A percentile compares a stretch with the other conserved stretches of the same genome.
phyloP scores from a whole-genome alignment of 2,329 filamentous ascomycete species.

The Diaporthe capsici region DNA sequence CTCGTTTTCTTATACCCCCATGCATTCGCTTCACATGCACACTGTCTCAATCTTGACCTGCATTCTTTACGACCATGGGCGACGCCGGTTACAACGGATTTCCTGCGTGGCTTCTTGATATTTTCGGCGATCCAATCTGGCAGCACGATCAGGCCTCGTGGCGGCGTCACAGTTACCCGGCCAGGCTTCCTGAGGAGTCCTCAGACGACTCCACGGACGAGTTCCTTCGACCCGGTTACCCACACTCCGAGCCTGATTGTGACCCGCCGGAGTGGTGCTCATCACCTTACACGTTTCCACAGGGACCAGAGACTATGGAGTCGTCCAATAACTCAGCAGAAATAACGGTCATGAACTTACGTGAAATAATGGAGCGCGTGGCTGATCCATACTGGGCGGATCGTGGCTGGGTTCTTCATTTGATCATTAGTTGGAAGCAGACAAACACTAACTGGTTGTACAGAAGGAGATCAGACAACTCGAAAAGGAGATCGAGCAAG shows the following conservation, averaged over 20 bases:
- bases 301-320: neutral
- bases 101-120: conserved; percentile 21
- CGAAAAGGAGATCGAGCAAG: conserved; percentile 69
- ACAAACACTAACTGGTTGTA: conserved; percentile 31
- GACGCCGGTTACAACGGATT: neutral
- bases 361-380: neutral
- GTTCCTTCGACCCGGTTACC: neutral
- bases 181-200: neutral
- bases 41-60: neutral
- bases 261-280: neutral
- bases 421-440: conserved; percentile 38
- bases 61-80: conserved; percentile 30
- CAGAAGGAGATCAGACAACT: conserved; percentile 74
- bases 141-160: conserved; percentile 18
- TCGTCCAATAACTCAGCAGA: neutral
- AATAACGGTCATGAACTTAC: neutral
- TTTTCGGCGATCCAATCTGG: conserved; percentile 37
- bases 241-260: conserved; percentile 16
- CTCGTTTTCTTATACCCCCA: conserved; percentile 9
- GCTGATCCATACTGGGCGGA: conserved; percentile 37
- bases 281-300: neutral
- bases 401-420: conserved; percentile 41
- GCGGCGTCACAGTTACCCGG: conserved; percentile 5
- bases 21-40: conserved; percentile 4
- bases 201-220: neutral